Conservation (phyloP, 2,329 filamentous ascomycete species). For the Ceratocystiopsis sp. region DNA sequence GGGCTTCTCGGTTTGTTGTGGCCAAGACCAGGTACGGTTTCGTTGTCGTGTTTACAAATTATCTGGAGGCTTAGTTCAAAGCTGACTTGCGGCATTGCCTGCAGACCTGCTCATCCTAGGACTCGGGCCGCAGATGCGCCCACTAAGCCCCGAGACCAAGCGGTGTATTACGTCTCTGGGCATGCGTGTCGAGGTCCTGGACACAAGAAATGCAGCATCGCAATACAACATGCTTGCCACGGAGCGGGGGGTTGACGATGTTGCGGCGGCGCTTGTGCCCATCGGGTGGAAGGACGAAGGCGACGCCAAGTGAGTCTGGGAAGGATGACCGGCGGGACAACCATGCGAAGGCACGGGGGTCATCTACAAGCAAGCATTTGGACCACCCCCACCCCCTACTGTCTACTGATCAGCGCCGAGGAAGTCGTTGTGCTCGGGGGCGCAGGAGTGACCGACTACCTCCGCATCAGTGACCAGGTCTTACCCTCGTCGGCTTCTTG, state of each 20-base stretch:
- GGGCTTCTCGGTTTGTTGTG: conserved; percentile 62
- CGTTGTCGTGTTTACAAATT: background rate
- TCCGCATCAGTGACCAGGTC: no score
- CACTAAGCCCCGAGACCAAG: conserved; percentile 59
- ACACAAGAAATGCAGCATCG: conserved; percentile 83
- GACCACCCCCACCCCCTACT: background rate
- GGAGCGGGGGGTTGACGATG: conserved; percentile 68
- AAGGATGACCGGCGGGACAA: background rate
- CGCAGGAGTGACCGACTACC: no score
- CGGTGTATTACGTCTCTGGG: conserved; percentile 59
- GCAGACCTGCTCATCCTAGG: conserved; percentile 81
- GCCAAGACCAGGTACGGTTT: conserved; percentile 67
- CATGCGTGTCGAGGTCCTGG: conserved; percentile 72
- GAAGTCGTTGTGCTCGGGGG: no score
- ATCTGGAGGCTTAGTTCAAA: background rate
- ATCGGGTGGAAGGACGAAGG: conserved; percentile 56
- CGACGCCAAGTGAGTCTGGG: background rate
- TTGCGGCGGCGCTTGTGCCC: conserved; percentile 77
- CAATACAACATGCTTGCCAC: conserved; percentile 95
- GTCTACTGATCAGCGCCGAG: no score
- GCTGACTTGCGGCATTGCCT: no score
- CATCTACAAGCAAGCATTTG: no score
- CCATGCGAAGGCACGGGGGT: background rate
- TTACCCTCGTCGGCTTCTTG: no score
- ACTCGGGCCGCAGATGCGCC: conserved; percentile 57